Conservation (phyloP, 202 grass and related monocot species). For the Panicum hallii region DNA sequence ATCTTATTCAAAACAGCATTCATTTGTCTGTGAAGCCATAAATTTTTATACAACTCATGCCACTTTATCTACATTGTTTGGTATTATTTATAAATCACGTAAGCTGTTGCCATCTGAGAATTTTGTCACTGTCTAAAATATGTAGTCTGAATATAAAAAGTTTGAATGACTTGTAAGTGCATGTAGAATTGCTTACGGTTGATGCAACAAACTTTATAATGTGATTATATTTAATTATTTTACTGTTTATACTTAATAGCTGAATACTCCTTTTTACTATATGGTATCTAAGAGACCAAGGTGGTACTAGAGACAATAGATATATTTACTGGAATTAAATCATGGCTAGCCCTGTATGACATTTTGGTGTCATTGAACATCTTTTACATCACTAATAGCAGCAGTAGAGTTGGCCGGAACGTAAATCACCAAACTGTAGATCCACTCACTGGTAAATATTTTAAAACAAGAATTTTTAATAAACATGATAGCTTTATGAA, state of each 20-base stretch:
- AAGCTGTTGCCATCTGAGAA: slow-evolving; percentile 29
- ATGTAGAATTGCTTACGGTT: neutral
- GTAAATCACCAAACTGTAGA: neutral
- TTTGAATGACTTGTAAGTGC: slow-evolving; percentile 21
- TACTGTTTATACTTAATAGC: neutral
- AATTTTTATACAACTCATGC: slow-evolving; percentile 25
- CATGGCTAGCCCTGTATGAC: neutral
- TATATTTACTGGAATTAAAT: neutral
- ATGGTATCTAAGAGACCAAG: neutral
- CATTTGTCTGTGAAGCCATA: slow-evolving; percentile 32
- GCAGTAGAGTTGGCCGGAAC: neutral
- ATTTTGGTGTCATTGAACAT: neutral
- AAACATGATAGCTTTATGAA: neutral
- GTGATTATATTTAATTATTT: slow-evolving; percentile 15
- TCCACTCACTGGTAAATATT: neutral
- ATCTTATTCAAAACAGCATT: slow-evolving; percentile 5
- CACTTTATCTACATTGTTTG: neutral
- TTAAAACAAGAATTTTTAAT: neutral
- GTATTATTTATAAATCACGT: slow-evolving; percentile 30
- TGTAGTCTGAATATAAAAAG: slow-evolving; percentile 1
- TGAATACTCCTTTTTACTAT: neutral
- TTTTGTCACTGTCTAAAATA: neutral
- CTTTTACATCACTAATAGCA: neutral
- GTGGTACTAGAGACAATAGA: neutral
- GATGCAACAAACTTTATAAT: neutral